A percentile compares a stretch with the other conserved stretches of the same genome.
Conservation (phyloP, 2,329 filamentous ascomycete genomes). For the Aureobasidium sp. region DNA sequence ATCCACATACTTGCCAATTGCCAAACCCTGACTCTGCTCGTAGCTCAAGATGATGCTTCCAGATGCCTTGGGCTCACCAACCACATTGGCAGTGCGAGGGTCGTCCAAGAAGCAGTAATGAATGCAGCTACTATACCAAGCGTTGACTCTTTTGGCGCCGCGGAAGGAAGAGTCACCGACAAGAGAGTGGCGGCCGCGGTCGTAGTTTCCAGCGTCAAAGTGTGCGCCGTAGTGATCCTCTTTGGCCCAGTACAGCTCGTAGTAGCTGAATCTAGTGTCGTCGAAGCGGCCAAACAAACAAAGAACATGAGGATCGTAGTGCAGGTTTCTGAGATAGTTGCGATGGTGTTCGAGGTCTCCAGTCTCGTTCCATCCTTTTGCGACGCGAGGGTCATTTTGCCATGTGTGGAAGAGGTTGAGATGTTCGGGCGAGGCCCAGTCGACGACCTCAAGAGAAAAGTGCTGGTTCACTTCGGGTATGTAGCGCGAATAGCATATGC, state of each 20-base stretch:
- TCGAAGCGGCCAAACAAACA: conserved; percentile 66
- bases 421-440: conserved; percentile 58
- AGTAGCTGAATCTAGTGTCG: conserved; percentile 66
- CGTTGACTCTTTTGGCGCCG: conserved; percentile 49
- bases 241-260: conserved; percentile 74
- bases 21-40: conserved; percentile 67
- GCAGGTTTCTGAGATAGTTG: conserved; percentile 60
- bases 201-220: conserved; percentile 49
- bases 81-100: conserved; percentile 47
- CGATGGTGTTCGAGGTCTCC: conserved; percentile 69
- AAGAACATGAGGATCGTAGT: conserved; percentile 65
- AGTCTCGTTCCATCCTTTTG: conserved; percentile 72
- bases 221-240: conserved; percentile 56
- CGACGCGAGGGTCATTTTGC: conserved; percentile 79
- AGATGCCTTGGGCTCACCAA: conserved; percentile 66
- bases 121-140: conserved; percentile 52
- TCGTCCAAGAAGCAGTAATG: conserved; percentile 56
- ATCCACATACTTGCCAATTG: conserved; percentile 49
- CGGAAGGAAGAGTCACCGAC: conserved; percentile 51
- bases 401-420: conserved; percentile 66
- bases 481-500: conserved; percentile 70
- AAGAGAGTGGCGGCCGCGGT: conserved; percentile 54
- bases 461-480: conserved; percentile 69
- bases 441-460: conserved; percentile 70
- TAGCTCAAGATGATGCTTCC: conserved; percentile 66